Evolutionary conservation across 1,139 yeast species (phyloP).

Genomic region (Diutina catenulata): DNA sequence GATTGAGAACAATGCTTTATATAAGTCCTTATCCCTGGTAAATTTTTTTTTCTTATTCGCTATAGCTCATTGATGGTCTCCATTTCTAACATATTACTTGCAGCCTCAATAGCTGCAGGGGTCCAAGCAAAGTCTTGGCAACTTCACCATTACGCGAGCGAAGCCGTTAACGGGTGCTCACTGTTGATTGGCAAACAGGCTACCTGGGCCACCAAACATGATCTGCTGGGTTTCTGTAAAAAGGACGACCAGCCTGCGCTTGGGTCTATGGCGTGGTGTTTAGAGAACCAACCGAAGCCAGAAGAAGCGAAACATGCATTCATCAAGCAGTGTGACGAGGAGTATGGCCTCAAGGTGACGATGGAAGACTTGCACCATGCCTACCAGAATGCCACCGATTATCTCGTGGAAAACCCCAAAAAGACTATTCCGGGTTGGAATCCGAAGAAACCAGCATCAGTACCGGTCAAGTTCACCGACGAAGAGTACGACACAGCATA

Average conservation of each 20-base stretch:
- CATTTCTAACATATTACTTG: no score
- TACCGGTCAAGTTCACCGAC: not conserved
- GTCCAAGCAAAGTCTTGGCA: constrained; percentile 32
- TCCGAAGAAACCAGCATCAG: not conserved
- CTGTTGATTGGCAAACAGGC: constrained; percentile 26
- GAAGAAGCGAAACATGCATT: not conserved
- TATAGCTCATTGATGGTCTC: no score
- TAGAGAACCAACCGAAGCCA: no score
- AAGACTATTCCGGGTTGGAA: not conserved
- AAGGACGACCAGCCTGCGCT: constrained; percentile 16
- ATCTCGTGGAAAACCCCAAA: not conserved
- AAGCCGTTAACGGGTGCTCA: constrained; percentile 36
- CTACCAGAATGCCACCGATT: not conserved
- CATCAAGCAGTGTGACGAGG: not conserved
- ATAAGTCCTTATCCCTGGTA: no score
- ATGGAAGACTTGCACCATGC: not conserved
- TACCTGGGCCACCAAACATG: not conserved
- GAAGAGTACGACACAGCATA: not conserved
- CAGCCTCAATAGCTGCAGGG: no score
- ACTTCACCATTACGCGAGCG: constrained; percentile 27
- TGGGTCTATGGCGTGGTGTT: constrained; percentile 1
- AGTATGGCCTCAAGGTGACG: not conserved
- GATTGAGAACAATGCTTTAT: no score
- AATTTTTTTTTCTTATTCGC: no score
- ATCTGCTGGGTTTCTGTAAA: constrained; percentile 5